Evolutionary conservation across 2,329 filamentous ascomycete genomes (phyloP), one percentile per base, ranked within the genome.

Genomic region (Tolypocladium nubicola): DNA sequence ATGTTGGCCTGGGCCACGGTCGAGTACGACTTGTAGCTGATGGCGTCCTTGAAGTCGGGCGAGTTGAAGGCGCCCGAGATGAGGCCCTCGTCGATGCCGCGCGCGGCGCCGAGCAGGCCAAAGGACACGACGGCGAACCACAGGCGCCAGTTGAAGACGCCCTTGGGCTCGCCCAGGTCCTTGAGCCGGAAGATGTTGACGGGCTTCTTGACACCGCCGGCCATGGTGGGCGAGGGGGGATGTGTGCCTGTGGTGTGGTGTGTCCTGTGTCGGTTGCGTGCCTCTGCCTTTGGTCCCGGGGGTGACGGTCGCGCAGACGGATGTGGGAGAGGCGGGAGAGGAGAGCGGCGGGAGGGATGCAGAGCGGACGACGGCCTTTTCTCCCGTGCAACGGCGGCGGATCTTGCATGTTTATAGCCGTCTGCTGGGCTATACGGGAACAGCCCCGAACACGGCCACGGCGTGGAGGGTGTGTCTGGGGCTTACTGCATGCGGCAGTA

Each of bases 41-140:
- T 86, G 39, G 76, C 76, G 1, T 69, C 62, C 62, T 85, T 79
- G 68, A 89, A 89, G 55, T 85, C 76, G 61, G 79, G 75, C n/a
- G 83, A 84, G 66, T 83, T 82, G 70, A 88, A 85, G 16, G 86
- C 86, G 1, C 87, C 87, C 10, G 81, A 83, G 61, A 91, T 91
- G 59, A 93, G 78, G 59, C 89, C 89, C 71, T 93, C 89, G 61
- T 93, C 89, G n/a, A 91, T 76, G 64, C 89, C 89, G 58, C 88
- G 81, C 45, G 88, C 87, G 3, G 88, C 87, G 56, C 89, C 89
- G 71, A 92, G 83, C 40, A 93, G 79, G 53, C 85, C 85, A 61
- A 90, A 90, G 5, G 83, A 85, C 61, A 89, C 67, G 56, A 91
- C 86, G 47, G 87, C 85, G 70, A 88, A 89, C 85, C 87, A 90